Percentiles rank a stretch among this genome's conserved stretches.
These are phyloP conservation scores for Aureobasidium sp. DNA, from an alignment of 2,329 filamentous ascomycete species.

Conservation along the genomic window DNA sequence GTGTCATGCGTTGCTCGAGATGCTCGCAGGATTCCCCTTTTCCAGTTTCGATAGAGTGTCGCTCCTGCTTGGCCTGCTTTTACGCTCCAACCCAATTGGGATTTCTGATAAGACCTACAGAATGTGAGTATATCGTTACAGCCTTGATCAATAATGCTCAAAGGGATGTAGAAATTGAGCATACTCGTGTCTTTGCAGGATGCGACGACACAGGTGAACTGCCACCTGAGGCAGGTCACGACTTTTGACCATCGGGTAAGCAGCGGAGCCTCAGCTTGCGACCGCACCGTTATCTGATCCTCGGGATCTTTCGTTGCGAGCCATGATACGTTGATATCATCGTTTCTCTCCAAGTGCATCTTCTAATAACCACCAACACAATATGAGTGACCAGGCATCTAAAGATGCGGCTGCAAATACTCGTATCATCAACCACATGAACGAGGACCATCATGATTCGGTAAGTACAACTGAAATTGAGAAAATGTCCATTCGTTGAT, in stretches of 20 bases:
- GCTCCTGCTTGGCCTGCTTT: neutral
- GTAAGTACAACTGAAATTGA: constrained; percentile 24
- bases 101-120: neutral
- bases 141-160: too few species aligned
- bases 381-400: constrained; percentile 17
- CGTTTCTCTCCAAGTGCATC: neutral
- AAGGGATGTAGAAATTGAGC: too few species aligned
- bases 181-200: too few species aligned
- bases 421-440: constrained; percentile 77
- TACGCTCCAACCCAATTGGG: too few species aligned
- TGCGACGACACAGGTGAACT: too few species aligned
- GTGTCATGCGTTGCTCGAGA: neutral
- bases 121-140: neutral
- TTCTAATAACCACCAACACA: neutral
- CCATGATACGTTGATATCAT: neutral
- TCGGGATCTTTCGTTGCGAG: neutral
- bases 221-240: neutral
- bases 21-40: neutral
- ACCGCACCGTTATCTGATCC: neutral
- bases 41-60: neutral
- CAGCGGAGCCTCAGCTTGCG: neutral
- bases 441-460: constrained; percentile 67
- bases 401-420: constrained; percentile 43
- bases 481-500: neutral
- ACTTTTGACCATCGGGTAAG: neutral